Base-by-base conservation (phyloP, 306 rosid species). In the Prunus padus region DNA sequence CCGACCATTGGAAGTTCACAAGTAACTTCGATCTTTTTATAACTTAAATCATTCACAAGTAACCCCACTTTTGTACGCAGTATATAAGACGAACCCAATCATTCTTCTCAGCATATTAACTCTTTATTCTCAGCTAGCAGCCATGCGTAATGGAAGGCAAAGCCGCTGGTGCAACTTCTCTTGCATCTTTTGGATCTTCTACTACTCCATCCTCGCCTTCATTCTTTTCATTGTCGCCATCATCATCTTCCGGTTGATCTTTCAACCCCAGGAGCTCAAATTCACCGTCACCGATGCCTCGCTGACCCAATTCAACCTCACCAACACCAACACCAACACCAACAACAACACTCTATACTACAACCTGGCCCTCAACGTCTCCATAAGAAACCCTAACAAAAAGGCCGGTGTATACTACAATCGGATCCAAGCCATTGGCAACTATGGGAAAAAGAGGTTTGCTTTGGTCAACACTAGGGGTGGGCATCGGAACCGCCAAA, bases 321-420 rank as follows among this genome's bases (percentile, higher is more conserved):
- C 42, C 67, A 60, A 5, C n/a, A 12, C 18, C 13, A 1, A 23
- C 23, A 15, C 12, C 26, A 51, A 51, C 79, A 76, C 47, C 16
- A 65, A 5, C 42, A 37, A 1, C 42, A 37, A 37, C 42, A 37
- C 72, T 46, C 75, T 77, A 26, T 30, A 31, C 57, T 81, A 76
- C 84, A 46, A 56, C 19, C 57, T 81, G 5, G 59, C 71, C 7
- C 71, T 81, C 18, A n/a, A 47, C 74, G 16, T 81, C 11, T 45
- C 66, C 60, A 11, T 72, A 16, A 11, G 67, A 37, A 78, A 78
- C 73, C 67, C 56, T 7, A 78, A 78, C 82, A 78, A 65, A 11
- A 65, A 74, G 19, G 65, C 15, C 28, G 59, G 72, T 0, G 47
- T 71, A 1, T 74, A 57, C 47, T 74, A 74, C 22, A 49, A 52